phyloP scores from a whole-genome alignment of 192 early-diverging fungal species.

The Coemansia sp. region DNA sequence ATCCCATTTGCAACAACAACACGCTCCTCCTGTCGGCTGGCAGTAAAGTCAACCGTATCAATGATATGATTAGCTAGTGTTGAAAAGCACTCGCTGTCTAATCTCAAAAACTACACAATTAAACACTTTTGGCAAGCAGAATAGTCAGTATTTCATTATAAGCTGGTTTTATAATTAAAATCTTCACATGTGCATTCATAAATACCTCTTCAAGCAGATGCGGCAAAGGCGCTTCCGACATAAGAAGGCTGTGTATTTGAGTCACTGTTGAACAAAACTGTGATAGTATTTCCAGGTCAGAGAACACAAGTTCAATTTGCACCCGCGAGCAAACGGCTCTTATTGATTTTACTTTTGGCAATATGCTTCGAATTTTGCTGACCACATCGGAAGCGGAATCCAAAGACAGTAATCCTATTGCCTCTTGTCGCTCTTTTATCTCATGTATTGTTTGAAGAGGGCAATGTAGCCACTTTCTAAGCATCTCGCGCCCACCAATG shows the following conservation, averaged over 20 bases:
- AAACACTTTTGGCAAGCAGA: neutral
- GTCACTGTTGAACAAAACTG: constrained; percentile 40
- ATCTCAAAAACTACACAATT: constrained; percentile 19
- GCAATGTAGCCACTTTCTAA: constrained; percentile 30
- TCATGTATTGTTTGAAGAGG: constrained; percentile 28
- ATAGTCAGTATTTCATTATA: no score
- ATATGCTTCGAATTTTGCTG: constrained; percentile 10
- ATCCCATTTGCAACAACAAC: constrained; percentile 25
- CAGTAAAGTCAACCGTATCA: constrained; percentile 34
- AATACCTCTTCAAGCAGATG: constrained; percentile 29
- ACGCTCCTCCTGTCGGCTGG: constrained; percentile 26
- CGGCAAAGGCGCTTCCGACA: constrained; percentile 14
- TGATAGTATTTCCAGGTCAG: constrained; percentile 33
- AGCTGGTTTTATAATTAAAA: no score
- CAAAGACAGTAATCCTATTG: constrained; percentile 15
- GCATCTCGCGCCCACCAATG: constrained; percentile 29
- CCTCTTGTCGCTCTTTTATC: constrained; percentile 33
- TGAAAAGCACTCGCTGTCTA: constrained; percentile 26
- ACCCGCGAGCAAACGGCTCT: constrained; percentile 27
- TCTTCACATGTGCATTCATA: no score
- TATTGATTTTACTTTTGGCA: constrained; percentile 26
- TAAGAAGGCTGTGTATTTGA: constrained; percentile 23
- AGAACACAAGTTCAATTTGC: constrained; percentile 29
- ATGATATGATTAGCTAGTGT: constrained; percentile 30
- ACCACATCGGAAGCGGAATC: constrained; percentile 2